phyloP scores from a whole-genome alignment of 1,284 basidiomycete species.

The Ustilago vetiveriae region DNA sequence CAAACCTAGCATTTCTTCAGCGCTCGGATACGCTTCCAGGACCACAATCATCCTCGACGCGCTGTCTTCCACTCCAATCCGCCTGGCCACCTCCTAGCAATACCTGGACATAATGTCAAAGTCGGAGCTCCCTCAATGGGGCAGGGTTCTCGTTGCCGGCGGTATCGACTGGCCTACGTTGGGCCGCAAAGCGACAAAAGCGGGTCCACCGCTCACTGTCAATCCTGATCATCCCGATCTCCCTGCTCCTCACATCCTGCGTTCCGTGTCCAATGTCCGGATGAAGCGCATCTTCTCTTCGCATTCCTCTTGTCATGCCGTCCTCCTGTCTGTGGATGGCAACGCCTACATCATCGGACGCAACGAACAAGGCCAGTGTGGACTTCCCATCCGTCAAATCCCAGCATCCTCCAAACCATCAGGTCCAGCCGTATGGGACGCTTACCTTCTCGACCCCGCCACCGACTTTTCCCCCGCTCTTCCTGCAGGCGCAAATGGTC shows the following conservation, averaged over 20 bases:
- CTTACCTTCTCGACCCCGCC: slow-evolving; percentile 68
- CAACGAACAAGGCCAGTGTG: slow-evolving; percentile 71
- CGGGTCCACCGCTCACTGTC: slow-evolving; percentile 29
- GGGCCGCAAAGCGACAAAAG: slow-evolving; percentile 62
- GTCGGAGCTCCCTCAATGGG: slow-evolving; percentile 34
- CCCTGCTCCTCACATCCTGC: slow-evolving; percentile 83
- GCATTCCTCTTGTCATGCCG: slow-evolving; percentile 51
- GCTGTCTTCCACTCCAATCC: neutral
- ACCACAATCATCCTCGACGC: no score
- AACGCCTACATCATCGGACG: slow-evolving; percentile 86
- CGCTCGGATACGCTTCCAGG: no score
- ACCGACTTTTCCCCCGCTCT: slow-evolving; percentile 66
- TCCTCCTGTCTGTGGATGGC: slow-evolving; percentile 71
- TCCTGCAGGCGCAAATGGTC: slow-evolving; percentile 74
- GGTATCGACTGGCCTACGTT: slow-evolving; percentile 79
- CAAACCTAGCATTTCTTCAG: no score
- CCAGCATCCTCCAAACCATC: slow-evolving; percentile 64
- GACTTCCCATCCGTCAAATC: slow-evolving; percentile 48
- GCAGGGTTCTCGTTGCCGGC: slow-evolving; percentile 79
- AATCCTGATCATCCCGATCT: slow-evolving; percentile 74
- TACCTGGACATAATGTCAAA: slow-evolving; percentile 19
- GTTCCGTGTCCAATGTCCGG: slow-evolving; percentile 80
- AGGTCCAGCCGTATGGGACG: slow-evolving; percentile 75
- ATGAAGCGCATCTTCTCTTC: slow-evolving; percentile 52
- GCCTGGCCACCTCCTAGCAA: no score